A percentile compares a stretch with the other conserved stretches of the same genome.
phyloP scores from a whole-genome alignment of 1,139 yeast genomes.

The Magnusiomyces ingens region DNA sequence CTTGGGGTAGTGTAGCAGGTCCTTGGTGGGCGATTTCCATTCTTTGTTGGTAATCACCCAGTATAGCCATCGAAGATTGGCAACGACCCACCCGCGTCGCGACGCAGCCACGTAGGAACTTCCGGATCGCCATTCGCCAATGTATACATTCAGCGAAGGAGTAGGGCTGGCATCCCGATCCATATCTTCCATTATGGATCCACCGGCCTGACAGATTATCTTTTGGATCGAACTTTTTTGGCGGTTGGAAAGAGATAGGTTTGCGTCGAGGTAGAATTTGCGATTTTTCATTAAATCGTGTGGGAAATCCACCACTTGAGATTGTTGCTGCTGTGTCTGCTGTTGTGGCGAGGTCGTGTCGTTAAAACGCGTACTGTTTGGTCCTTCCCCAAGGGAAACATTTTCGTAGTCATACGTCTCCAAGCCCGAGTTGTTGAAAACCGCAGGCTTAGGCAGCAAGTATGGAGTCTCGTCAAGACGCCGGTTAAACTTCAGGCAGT shows the following conservation, averaged over 20 bases:
- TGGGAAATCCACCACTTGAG: not conserved
- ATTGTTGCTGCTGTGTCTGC: too few relatives aligned
- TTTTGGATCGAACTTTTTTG: conserved; percentile 8
- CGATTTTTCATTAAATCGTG: conserved; percentile 20
- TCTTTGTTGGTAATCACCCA: conserved; percentile 48
- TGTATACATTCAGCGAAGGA: conserved; percentile 42
- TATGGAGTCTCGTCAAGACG: conserved; percentile 51
- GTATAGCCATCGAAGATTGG: conserved; percentile 10
- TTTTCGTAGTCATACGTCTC: too few relatives aligned
- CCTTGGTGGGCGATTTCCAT: conserved; percentile 53
- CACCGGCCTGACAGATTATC: conserved; percentile 25
- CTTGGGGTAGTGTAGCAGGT: conserved; percentile 66
- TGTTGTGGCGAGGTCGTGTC: too few relatives aligned
- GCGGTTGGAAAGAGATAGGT: conserved; percentile 30
- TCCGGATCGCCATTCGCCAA: conserved; percentile 62
- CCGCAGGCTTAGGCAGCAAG: conserved; percentile 20
- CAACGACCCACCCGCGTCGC: conserved; percentile 8
- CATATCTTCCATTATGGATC: conserved; percentile 31
- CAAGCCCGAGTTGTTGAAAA: not conserved
- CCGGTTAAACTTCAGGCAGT: conserved; percentile 51
- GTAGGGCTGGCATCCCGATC: not conserved
- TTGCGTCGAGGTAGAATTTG: conserved; percentile 16
- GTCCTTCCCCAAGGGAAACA: too few relatives aligned
- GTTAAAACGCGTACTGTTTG: too few relatives aligned
- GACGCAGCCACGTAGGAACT: conserved; percentile 39